Percentiles rank a stretch among this genome's conserved stretches.
These are phyloP conservation scores for Chlamydomonas reinhardtii DNA, from an alignment of 163 green algal genomes.

Conservation along the genomic window DNA sequence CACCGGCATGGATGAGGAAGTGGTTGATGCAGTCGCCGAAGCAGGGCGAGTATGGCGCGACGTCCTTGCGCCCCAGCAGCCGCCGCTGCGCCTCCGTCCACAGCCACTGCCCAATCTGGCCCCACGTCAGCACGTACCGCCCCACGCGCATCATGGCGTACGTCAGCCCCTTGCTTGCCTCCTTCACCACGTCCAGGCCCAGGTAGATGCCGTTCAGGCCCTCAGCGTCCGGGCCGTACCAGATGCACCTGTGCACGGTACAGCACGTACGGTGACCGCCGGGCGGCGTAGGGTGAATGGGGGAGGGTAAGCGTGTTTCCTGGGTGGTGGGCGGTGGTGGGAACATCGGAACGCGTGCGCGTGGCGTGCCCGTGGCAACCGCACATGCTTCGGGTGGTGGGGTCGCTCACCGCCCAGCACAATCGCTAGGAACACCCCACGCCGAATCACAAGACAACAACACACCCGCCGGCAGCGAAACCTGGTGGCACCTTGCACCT, in stretches of 20 bases:
- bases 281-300: too few relatives aligned
- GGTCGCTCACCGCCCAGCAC: too few relatives aligned
- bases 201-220: constrained; percentile 51
- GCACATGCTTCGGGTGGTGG: too few relatives aligned
- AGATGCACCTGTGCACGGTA: constrained; percentile 56
- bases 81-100: constrained; percentile 28
- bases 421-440: too few relatives aligned
- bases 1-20: constrained; percentile 66
- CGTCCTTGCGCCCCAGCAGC: constrained; percentile 20
- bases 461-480: too few relatives aligned
- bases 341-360: too few relatives aligned
- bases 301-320: too few relatives aligned
- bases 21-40: constrained; percentile 60
- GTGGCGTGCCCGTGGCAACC: too few relatives aligned
- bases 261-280: too few relatives aligned
- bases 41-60: constrained; percentile 43
- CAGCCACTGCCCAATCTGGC: constrained; percentile 6
- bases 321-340: too few relatives aligned
- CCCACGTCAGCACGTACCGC: constrained; percentile 20
- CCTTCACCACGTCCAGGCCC: constrained; percentile 64
- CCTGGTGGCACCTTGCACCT: too few relatives aligned
- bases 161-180: constrained; percentile 59
- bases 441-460: too few relatives aligned
- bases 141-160: constrained; percentile 54
- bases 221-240: constrained; percentile 55